phyloP scores from a whole-genome alignment of 2,329 filamentous ascomycete genomes.

The Trichoderma hamatum region DNA sequence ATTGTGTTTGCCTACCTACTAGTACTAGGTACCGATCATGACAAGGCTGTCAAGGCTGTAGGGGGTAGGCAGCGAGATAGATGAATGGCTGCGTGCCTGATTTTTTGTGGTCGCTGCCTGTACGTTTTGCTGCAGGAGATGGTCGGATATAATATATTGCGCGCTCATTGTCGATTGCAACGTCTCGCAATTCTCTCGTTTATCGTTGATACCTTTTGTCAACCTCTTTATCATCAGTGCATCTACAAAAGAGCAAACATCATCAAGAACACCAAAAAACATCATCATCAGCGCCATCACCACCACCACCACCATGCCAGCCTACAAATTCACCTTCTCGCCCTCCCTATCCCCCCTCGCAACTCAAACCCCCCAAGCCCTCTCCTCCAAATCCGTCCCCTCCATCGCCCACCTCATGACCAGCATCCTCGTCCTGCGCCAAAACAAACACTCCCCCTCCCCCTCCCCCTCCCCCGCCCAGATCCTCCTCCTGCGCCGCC shows the following conservation, averaged over 20 bases:
- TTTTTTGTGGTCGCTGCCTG: neutral
- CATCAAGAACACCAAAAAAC: neutral
- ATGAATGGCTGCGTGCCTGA: neutral
- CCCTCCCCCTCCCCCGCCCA: neutral
- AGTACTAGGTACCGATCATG: neutral
- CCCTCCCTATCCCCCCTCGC: slow-evolving; percentile 25
- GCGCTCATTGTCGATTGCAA: neutral
- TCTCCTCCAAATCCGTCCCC: slow-evolving; percentile 23
- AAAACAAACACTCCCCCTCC: neutral
- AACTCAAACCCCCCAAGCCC: slow-evolving; percentile 4
- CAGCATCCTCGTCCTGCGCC: slow-evolving; percentile 30
- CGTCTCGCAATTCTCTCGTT: neutral
- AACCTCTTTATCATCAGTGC: neutral
- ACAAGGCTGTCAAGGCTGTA: neutral
- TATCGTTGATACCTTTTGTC: neutral
- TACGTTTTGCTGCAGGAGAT: neutral
- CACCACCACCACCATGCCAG: neutral
- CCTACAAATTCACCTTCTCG: slow-evolving; percentile 25
- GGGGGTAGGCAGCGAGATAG: slow-evolving; percentile 1
- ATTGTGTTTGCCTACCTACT: slow-evolving; percentile 7
- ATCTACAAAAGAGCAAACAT: neutral
- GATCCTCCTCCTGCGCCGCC: slow-evolving; percentile 29
- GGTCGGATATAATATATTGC: slow-evolving; percentile 20
- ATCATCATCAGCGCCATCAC: neutral
- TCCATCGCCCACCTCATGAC: slow-evolving; percentile 31